phyloP scores from a whole-genome alignment of 805 yeast species.

The Teunomyces barrocoloradensis region DNA sequence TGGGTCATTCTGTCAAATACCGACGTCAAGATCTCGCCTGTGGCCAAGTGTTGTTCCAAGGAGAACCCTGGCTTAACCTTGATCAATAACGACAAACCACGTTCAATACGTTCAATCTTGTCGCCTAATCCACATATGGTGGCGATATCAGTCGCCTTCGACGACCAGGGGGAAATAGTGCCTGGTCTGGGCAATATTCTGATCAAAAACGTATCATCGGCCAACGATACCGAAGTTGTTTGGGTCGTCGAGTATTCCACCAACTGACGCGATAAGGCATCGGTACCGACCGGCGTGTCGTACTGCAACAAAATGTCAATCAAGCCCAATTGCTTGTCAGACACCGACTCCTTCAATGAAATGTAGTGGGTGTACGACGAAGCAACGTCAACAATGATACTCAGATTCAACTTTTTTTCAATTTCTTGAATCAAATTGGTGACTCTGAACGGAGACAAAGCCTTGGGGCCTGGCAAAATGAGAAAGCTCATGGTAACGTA shows the following conservation, averaged over 20 bases:
- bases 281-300: conserved; percentile 64
- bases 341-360: conserved; percentile 46
- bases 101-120: conserved; percentile 79
- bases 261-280: conserved; percentile 40
- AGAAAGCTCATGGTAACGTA: conserved; percentile 24
- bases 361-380: conserved; percentile 82
- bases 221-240: conserved; percentile 29
- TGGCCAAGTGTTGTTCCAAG: conserved; percentile 50
- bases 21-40: conserved; percentile 57
- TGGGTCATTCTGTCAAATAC: conserved; percentile 97
- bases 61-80: conserved; percentile 72
- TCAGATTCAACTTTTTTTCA: conserved; percentile 62
- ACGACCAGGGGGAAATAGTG: conserved; percentile 98
- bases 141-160: conserved; percentile 94
- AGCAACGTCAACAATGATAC: conserved; percentile 63
- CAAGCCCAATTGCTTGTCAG: conserved; percentile 43
- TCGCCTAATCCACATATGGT: conserved; percentile 79
- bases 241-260: conserved; percentile 25
- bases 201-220: conserved; percentile 49
- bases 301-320: conserved; percentile 67
- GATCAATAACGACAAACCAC: conserved; percentile 79
- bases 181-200: conserved; percentile 90
- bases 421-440: conserved; percentile 68
- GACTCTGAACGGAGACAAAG: conserved; percentile 84
- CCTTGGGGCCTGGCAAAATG: conserved; percentile 81